Percentiles rank a stretch among this genome's conserved stretches.
Conservation (phyloP, 1,284 basidiomycete genomes). For the Cutaneotrichosporon cyanovorans region DNA sequence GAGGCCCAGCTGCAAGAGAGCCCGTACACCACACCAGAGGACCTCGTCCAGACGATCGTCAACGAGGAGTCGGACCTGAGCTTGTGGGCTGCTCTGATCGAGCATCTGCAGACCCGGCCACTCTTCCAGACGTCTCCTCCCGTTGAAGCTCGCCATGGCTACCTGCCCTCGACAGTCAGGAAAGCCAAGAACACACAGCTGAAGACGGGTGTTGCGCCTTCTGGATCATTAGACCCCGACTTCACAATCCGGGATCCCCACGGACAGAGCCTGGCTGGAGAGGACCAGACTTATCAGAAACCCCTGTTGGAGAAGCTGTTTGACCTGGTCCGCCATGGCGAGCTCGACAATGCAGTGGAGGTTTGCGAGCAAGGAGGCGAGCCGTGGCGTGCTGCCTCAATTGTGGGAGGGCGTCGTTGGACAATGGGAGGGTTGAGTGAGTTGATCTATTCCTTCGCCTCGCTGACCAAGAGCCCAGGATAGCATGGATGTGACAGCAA, state of each 20-base stretch:
- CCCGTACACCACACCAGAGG: constrained; percentile 38
- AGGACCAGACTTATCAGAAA: constrained; percentile 39
- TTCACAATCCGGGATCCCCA: constrained; percentile 41
- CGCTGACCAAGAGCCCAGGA: constrained; percentile 47
- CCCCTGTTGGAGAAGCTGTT: constrained; percentile 39
- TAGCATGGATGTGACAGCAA: constrained; percentile 10
- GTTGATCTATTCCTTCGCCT: background rate
- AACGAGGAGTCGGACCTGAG: constrained; percentile 36
- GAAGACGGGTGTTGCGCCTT: constrained; percentile 3
- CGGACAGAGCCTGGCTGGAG: constrained; percentile 33
- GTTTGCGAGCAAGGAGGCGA: constrained; percentile 76
- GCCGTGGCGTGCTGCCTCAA: constrained; percentile 61
- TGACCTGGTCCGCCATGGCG: constrained; percentile 51
- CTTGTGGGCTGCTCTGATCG: constrained; percentile 35
- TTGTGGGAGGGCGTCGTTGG: constrained; percentile 47
- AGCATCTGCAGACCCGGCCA: constrained; percentile 38
- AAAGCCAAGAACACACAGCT: constrained; percentile 24
- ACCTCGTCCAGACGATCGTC: constrained; percentile 36
- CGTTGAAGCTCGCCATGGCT: constrained; percentile 39
- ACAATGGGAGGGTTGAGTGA: constrained; percentile 39
- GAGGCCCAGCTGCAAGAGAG: constrained; percentile 23
- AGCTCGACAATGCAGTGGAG: constrained; percentile 72
- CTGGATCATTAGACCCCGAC: constrained; percentile 39
- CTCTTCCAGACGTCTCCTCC: constrained; percentile 31
- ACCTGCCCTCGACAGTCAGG: constrained; percentile 39